A percentile compares a stretch with the other conserved stretches of the same genome.
phyloP scores from a whole-genome alignment of 2,329 filamentous ascomycete genomes.

The Myotisia sp. region DNA sequence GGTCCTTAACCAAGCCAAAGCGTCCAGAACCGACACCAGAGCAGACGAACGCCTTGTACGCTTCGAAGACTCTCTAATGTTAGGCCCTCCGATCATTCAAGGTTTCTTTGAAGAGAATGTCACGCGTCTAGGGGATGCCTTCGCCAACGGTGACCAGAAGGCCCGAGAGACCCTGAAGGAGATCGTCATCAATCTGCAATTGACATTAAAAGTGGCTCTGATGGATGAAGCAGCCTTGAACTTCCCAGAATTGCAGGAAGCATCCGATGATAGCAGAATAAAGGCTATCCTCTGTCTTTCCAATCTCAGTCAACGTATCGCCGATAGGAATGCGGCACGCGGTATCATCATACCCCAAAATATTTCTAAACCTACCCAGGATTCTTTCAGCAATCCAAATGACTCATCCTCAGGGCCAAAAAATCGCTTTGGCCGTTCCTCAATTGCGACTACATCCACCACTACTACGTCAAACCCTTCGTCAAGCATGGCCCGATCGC shows the following conservation, averaged over 20 bases:
- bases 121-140: slow-evolving; percentile 22
- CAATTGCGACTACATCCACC: too few relatives aligned
- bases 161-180: slow-evolving; percentile 28
- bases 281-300: slow-evolving; percentile 24
- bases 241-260: slow-evolving; percentile 19
- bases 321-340: too few relatives aligned
- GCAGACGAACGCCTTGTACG: slow-evolving; percentile 4
- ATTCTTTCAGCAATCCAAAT: too few relatives aligned
- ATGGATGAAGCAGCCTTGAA: slow-evolving; percentile 21
- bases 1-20: slow-evolving; percentile 10
- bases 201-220: slow-evolving; percentile 20
- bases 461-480: too few relatives aligned
- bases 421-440: too few relatives aligned
- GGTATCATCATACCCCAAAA: too few relatives aligned
- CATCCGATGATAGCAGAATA: slow-evolving; percentile 25
- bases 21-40: not conserved
- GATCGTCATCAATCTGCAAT: slow-evolving; percentile 26
- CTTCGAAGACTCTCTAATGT: slow-evolving; percentile 23
- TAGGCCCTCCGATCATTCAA: slow-evolving; percentile 23
- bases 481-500: too few relatives aligned
- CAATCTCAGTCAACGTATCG: slow-evolving; percentile 22
- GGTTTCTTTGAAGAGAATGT: slow-evolving; percentile 24
- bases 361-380: too few relatives aligned
- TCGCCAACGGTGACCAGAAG: slow-evolving; percentile 23
- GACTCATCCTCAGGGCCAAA: too few relatives aligned